Evolutionary conservation across 257 asterid species (phyloP), one percentile per base, ranked within the genome.

Genomic region (Solanum gracilifrons): DNA sequence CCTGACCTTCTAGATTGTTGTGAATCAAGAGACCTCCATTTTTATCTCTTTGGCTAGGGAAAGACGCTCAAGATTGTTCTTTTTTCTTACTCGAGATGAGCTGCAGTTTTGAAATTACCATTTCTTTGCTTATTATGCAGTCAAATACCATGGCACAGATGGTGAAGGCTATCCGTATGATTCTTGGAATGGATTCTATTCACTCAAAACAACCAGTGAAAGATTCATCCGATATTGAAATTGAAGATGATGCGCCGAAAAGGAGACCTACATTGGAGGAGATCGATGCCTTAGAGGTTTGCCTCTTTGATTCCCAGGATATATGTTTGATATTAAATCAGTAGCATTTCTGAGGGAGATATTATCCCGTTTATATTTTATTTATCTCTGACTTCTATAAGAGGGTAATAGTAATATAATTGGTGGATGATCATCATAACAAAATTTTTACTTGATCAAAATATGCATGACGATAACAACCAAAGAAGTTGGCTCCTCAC

Each of bases 261-360:
- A 89, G 96, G 89, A 95, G 94, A 87, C 98, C 98, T 48, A 95
- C 98, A 13, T 88, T 97, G 55, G 99, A 97, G 94, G 99, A 97
- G 94, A 95, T 97, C 20, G 99, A 97, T 89, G 99, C 99, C 77
- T 93, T 97, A 92, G 99, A 97, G 98, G 99, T 96, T 85, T 66
- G 69, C 72, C 72, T 86, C 83, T 71, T 31, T 15, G 25, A 32
- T 20, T 51, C 80, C 85, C 64, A 85, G 21, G 87, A 77, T 68
- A 7, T 35, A 21, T 10, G 48, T 74, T 35, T 21, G 82, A 0
- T 74, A 80, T 16, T 48, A 7, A 29, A 48, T 29, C 66, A 46
- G 85, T 46, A 31, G 68, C 85, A 79, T 79, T 79, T 79, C 64
- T 27, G 16, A n/a, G 85, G 64, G 68, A 43, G 35, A 29, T 25